phyloP scores from a whole-genome alignment of 108 stramenopile species.

The Cyclotella choctawhatcheeana region DNA sequence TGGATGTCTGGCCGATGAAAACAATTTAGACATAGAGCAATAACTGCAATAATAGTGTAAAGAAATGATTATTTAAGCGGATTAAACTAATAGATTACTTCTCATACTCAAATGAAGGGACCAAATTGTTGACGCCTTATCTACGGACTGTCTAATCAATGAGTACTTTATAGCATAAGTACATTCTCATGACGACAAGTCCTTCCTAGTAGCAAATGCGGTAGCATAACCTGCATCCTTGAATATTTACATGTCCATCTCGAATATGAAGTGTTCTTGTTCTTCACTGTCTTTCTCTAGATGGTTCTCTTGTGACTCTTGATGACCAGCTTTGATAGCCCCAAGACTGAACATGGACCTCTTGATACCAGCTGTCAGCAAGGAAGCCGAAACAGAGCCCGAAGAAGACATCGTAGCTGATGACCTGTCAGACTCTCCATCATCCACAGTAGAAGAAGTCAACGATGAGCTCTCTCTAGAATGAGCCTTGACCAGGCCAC shows the following conservation, averaged over 20 bases:
- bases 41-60: no score
- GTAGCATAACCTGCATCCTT: no score
- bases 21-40: no score
- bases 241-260: slow-evolving; percentile 1
- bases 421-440: not conserved
- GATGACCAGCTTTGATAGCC: not conserved
- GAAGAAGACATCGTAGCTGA: not conserved
- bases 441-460: not conserved
- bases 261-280: slow-evolving; percentile 2
- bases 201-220: no score
- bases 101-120: no score
- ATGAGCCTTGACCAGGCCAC: not conserved
- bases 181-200: no score
- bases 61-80: no score
- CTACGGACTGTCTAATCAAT: no score
- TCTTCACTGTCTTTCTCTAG: not conserved
- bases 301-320: not conserved
- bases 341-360: not conserved
- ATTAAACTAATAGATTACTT: no score
- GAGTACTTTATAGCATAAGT: no score
- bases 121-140: no score
- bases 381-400: not conserved
- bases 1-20: no score
- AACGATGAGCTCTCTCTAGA: not conserved
- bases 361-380: not conserved